Base-by-base conservation (phyloP, 176 grass and related monocot species). In the Poa annua region DNA sequence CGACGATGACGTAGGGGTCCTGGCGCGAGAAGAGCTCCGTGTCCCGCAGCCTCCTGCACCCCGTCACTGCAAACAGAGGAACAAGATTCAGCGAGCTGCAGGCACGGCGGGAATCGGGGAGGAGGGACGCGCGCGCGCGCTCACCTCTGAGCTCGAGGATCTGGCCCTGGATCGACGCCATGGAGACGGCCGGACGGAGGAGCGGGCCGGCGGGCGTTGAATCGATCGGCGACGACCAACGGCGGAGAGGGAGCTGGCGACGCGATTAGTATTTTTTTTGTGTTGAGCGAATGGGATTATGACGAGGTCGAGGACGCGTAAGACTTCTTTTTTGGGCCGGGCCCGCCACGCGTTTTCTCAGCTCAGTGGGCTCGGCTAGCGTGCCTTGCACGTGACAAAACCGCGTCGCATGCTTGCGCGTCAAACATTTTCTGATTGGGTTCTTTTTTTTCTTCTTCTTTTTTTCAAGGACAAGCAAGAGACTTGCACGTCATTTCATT, bases 1-100 rank as follows among this genome's bases (percentile, higher is more conserved):
- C 92, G 80, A 98, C 1, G 76, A 88, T 78, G 85, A 98, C 92
- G 83, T 98, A 98, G 74, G 95, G 92, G 74, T 98, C 95, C 85
- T 93, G 92, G 4, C 96, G 86, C 41, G 87, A 48, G 88, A 98
- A 91, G 68, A 95, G 55, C 90, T 98, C 92, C 20, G 90, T 98
- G 86, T 98, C 88, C 86, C 85, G 88, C 82, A 95, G 85, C 76
- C 82, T 98, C 75, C 78, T 78, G 86, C 92, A 93, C 36, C 86
- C 95, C 5, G 92, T 91, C 17, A 98, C 95, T 98, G 41, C 57
- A 73, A 50, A 8, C n/a, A 29, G 1, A 48, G 44, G 11, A 12
- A 45, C 10, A 1, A 45, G 16, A 65, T 8, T 71, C 78, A 81
- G 75, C 60, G 2, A 32, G 3, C 21, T 11, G 21, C 16, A 2